Base-by-base conservation (phyloP, 2,329 filamentous ascomycete genomes). In the Byssoonygena ceratinophila region DNA sequence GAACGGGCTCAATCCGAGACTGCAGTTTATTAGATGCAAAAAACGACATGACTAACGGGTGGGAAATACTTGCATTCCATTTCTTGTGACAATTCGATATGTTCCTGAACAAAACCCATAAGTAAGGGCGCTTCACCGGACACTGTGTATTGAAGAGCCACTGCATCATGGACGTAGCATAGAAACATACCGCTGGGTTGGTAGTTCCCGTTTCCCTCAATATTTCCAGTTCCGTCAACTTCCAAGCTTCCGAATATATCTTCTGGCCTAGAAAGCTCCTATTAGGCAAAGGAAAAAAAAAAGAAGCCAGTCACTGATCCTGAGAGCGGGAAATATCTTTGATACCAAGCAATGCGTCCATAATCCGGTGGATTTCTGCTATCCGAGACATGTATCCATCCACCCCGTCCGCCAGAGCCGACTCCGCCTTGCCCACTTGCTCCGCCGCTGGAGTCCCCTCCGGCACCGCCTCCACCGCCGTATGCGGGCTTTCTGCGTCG, bases 201-300 rank as follows among this genome's bases (percentile, higher is more conserved):
- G 68, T 81, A 83, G 47, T 75, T 74, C 9, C 80, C 80, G 58
- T 72, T 68, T 0, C 69, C 73, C 41, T 74, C 76, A 63, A 83
- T 81, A n/a, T 70, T 66, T 1, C 80, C 80, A 16, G 72, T 57
- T 0, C 71, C 72, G 65, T 82, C 79, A 3, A 83, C 76, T 64
- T 83, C 80, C 22, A 83, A 61, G 58, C 79, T 82, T 12, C 80
- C 80, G 61, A 83, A 79, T 46, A 83, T 83, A 65, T 83, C 80
- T 62, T 83, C 80, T 0, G 80, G 80, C 63, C 72, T 73, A 16
- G 31, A 22, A 5, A 31, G 11, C 18, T 1, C 18, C 14, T 7
- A 29, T 31, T 25, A 52, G 4, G 12, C 18, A 44, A 23, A 51
- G 32, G n/a, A 12, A 4, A 36, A 12, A 12, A 11, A 36, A n/a